These are phyloP conservation scores for Russula sp. DNA, from an alignment of 768 basidiomycete genomes.

Conservation along the genomic window DNA sequence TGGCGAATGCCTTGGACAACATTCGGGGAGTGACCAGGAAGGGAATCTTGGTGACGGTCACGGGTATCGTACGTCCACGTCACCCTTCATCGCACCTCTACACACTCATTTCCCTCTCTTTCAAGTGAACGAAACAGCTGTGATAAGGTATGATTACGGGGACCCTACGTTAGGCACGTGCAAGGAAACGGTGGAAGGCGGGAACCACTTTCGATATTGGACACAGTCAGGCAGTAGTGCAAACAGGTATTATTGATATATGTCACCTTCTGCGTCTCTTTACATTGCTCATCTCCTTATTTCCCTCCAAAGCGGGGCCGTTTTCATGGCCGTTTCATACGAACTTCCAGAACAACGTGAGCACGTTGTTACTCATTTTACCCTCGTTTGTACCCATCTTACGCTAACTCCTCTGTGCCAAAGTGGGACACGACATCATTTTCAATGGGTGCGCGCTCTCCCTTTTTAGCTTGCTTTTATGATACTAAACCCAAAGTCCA, in stretches of 20 bases:
- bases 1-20: conserved; percentile 82
- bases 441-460: conserved; percentile 53
- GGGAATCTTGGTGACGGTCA: conserved; percentile 84
- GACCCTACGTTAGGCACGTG: conserved; percentile 82
- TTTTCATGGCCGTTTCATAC: conserved; percentile 74
- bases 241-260: conserved; percentile 48
- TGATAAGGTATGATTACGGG: conserved; percentile 83
- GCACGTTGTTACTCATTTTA: conserved; percentile 33
- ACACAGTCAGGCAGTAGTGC: conserved; percentile 62
- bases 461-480: neutral
- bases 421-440: conserved; percentile 68
- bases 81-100: neutral
- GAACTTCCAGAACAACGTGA: conserved; percentile 62
- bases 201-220: conserved; percentile 90
- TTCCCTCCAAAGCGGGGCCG: conserved; percentile 50
- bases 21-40: conserved; percentile 60
- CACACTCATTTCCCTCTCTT: neutral
- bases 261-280: neutral
- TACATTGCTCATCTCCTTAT: neutral
- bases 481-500: conserved; percentile 14
- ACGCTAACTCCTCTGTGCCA: neutral
- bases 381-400: neutral
- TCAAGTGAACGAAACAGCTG: conserved; percentile 75
- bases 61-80: conserved; percentile 53
- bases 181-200: conserved; percentile 79